Conservation (phyloP, 768 basidiomycete genomes). For the Coprinopsis marcescibilis region DNA sequence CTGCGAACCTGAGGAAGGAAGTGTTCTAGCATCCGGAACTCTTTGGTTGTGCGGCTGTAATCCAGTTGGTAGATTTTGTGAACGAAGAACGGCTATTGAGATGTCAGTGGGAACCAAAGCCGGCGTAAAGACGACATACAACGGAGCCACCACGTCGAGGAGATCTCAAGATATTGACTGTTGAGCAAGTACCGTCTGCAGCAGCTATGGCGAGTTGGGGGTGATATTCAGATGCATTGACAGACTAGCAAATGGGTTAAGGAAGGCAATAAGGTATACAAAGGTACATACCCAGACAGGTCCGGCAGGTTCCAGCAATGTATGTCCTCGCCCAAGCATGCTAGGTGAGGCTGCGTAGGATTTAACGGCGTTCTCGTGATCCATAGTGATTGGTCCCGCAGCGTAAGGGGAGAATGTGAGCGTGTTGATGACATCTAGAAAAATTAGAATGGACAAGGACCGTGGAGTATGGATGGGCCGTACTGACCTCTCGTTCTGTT, state of each 20-base stretch:
- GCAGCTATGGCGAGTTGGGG: conserved; percentile 79
- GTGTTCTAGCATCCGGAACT: conserved; percentile 85
- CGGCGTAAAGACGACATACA: conserved; percentile 38
- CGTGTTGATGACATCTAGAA: conserved; percentile 64
- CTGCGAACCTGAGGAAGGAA: conserved; percentile 63
- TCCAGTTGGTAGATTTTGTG: conserved; percentile 86
- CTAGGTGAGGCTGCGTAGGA: conserved; percentile 65
- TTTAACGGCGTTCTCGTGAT: conserved; percentile 79
- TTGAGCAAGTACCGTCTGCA: conserved; percentile 77
- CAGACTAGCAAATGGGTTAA: conserved; percentile 37
- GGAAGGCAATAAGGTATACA: background rate
- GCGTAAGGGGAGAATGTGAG: conserved; percentile 63
- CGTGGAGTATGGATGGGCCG: background rate
- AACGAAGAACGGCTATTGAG: conserved; percentile 61
- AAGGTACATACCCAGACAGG: conserved; percentile 70
- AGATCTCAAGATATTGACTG: conserved; percentile 64
- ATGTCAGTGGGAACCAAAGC: background rate
- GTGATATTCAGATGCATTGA: conserved; percentile 79
- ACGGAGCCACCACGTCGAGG: conserved; percentile 68
- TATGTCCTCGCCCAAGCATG: conserved; percentile 70
- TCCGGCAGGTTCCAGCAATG: conserved; percentile 67
- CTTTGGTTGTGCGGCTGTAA: conserved; percentile 67
- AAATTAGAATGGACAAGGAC: background rate
- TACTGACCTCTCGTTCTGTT: conserved; percentile 69
- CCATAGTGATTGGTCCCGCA: conserved; percentile 70